These are phyloP conservation scores for Chrysoporthe puriensis DNA, from an alignment of 2,329 filamentous ascomycete genomes.

Conservation along the genomic window DNA sequence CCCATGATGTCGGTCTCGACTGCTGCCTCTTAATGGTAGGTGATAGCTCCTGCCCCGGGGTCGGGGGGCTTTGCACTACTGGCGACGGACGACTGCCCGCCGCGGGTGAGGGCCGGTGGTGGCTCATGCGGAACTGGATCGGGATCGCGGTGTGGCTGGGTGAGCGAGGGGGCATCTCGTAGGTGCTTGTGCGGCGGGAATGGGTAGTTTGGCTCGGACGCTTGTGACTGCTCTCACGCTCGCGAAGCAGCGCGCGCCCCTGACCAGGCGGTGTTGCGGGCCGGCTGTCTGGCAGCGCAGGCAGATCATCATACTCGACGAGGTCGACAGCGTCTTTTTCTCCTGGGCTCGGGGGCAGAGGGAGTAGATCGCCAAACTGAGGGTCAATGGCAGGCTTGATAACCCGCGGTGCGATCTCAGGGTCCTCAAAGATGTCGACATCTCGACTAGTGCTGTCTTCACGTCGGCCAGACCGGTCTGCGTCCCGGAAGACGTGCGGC, in stretches of 20 bases:
- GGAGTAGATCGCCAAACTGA: conserved; percentile 66
- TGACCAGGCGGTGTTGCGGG: conserved; percentile 58
- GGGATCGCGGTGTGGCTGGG: conserved; percentile 63
- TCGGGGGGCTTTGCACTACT: conserved; percentile 26
- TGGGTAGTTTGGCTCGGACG: conserved; percentile 37
- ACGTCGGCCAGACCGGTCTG: conserved; percentile 12
- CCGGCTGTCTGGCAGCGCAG: conserved; percentile 62
- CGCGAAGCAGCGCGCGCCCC: conserved; percentile 46
- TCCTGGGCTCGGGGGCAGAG: conserved; percentile 62
- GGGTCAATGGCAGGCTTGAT: conserved; percentile 70
- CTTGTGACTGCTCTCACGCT: conserved; percentile 36
- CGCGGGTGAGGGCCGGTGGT: conserved; percentile 48
- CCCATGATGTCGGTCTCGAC: conserved; percentile 63
- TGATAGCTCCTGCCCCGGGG: conserved; percentile 26
- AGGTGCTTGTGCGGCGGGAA: conserved; percentile 52
- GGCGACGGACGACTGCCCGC: conserved; percentile 45
- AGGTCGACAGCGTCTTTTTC: conserved; percentile 46
- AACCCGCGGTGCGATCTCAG: conserved; percentile 60
- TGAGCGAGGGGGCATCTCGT: conserved; percentile 53
- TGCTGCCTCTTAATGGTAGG: conserved; percentile 15
- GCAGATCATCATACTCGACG: conserved; percentile 46
- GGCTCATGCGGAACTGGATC: conserved; percentile 53
- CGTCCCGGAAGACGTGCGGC: conserved; percentile 23
- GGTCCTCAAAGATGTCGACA: conserved; percentile 44
- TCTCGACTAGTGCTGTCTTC: conserved; percentile 33